phyloP scores from a whole-genome alignment of 768 basidiomycete genomes.

The Tylopilus subfusipes region DNA sequence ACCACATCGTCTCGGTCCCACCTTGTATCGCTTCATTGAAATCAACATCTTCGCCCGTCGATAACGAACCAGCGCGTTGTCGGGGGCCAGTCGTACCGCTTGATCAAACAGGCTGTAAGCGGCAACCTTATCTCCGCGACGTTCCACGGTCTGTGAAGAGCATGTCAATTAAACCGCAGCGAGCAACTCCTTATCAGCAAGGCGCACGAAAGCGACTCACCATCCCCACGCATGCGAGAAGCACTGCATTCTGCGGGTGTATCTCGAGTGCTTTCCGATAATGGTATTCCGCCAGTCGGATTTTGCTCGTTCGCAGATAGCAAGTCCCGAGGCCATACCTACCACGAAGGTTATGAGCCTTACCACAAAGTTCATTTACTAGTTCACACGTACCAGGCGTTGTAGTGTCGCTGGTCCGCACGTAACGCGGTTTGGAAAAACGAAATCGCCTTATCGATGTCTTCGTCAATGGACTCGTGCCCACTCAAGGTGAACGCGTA shows the following conservation, averaged over 20 bases:
- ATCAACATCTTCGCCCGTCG: conserved; percentile 89
- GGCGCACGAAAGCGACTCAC: conserved; percentile 49
- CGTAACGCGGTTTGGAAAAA: conserved; percentile 92
- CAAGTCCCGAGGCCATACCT: conserved; percentile 99
- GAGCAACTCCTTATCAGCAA: conserved; percentile 18
- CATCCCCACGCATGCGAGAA: conserved; percentile 94
- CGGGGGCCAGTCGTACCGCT: conserved; percentile 75
- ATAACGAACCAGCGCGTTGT: conserved; percentile 92
- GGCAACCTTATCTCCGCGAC: conserved; percentile 69
- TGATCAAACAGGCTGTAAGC: conserved; percentile 80
- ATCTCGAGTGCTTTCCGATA: conserved; percentile 90
- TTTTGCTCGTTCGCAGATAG: conserved; percentile 91
- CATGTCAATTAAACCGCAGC: conserved; percentile 10
- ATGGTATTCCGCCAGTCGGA: conserved; percentile 93
- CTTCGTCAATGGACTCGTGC: conserved; percentile 95
- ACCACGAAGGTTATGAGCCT: conserved; percentile 29
- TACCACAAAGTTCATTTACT: not conserved
- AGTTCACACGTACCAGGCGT: conserved; percentile 79
- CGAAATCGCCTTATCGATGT: conserved; percentile 85
- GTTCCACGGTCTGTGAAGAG: conserved; percentile 74
- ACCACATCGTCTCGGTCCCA: conserved; percentile 39
- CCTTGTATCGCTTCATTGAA: conserved; percentile 77
- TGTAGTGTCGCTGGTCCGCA: conserved; percentile 91
- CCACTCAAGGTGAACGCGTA: conserved; percentile 97
- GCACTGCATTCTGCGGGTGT: conserved; percentile 92